Base-by-base conservation (phyloP, 1,284 basidiomycete species). In the Microbotryum silenes-acaulis region DNA sequence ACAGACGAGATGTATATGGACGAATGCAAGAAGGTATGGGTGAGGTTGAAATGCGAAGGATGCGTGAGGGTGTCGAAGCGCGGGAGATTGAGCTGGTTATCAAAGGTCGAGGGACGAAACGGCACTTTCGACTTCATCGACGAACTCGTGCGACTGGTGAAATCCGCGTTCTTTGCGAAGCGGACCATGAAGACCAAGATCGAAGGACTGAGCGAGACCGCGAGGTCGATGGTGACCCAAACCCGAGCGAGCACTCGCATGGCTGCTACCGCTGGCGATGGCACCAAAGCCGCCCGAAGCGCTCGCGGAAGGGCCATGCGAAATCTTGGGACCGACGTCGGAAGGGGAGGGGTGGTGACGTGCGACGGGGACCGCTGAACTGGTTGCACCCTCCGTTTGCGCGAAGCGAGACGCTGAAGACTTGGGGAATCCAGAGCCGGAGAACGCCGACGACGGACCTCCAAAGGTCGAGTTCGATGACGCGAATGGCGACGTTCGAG, bases 201-300 rank as follows among this genome's bases (percentile, higher is more conserved):
- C 65, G 45, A 66, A 57, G 20, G 49, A 54, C 52, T 66, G 65
- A 1, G 48, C 62, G 48, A 69, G 59, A 23, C 55, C 47, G 6
- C 67, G 60, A 33, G 63, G 62, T 54, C 46, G 27, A 64, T 59
- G 53, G 64, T 55, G 46, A 62, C 60, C 27, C 62, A 64, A 45
- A 57, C 60, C 4, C 50, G 42, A 5, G 47, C 25, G 14, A 57
- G 53, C 14, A 55, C 25, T 53, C 51, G 51, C 48, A 9, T 50
- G 60, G 2, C 37, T 20, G 46, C 12, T 37, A 5, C 49, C 50
- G 27, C 33, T n/a, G 9, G 42, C 33, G 44, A 51, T 44, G 21
- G 52, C 27, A 14, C 18, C 27, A 20, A n/a, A 49, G 37, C 31
- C 20, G n/a, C 66, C 66, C 65, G 20, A 57, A 55, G 49, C 65